Evolutionary conservation across 257 asterid genomes (phyloP).

Genomic region (Jacaranda mimosifolia): DNA sequence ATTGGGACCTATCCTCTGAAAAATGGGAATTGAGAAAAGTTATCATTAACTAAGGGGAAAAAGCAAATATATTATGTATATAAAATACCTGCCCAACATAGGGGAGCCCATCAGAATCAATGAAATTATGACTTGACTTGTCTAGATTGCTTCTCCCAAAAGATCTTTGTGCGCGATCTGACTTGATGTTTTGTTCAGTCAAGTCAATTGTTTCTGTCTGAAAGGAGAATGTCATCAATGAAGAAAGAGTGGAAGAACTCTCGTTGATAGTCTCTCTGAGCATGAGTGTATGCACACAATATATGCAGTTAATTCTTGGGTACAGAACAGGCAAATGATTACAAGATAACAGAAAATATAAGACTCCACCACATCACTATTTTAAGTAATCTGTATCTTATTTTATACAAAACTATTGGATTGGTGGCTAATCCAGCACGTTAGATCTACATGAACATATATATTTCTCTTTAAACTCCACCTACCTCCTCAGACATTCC

Average conservation of each 20-base stretch:
- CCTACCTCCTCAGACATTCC: too few relatives aligned
- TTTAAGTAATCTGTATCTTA: too few relatives aligned
- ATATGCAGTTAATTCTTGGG: conserved; percentile 20
- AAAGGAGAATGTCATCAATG: conserved; percentile 38
- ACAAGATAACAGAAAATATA: not conserved
- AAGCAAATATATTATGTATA: not conserved
- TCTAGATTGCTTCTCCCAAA: conserved; percentile 82
- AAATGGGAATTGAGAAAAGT: conserved; percentile 32
- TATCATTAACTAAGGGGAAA: not conserved
- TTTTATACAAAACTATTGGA: too few relatives aligned
- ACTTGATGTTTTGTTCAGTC: conserved; percentile 58
- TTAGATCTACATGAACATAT: too few relatives aligned
- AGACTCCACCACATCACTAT: too few relatives aligned
- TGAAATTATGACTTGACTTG: conserved; percentile 59
- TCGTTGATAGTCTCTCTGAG: not conserved
- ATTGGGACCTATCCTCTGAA: conserved; percentile 73
- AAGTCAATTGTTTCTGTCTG: conserved; percentile 96
- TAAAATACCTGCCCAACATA: conserved; percentile 84
- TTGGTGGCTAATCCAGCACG: too few relatives aligned
- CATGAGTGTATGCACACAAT: not conserved
- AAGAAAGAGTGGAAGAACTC: conserved; percentile 13
- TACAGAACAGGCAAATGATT: conserved; percentile 11
- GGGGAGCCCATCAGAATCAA: conserved; percentile 97
- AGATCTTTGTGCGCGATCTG: conserved; percentile 57
- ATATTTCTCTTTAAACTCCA: too few relatives aligned